Conservation (phyloP, 1,284 basidiomycete genomes). For the Trichosporon faecale region DNA sequence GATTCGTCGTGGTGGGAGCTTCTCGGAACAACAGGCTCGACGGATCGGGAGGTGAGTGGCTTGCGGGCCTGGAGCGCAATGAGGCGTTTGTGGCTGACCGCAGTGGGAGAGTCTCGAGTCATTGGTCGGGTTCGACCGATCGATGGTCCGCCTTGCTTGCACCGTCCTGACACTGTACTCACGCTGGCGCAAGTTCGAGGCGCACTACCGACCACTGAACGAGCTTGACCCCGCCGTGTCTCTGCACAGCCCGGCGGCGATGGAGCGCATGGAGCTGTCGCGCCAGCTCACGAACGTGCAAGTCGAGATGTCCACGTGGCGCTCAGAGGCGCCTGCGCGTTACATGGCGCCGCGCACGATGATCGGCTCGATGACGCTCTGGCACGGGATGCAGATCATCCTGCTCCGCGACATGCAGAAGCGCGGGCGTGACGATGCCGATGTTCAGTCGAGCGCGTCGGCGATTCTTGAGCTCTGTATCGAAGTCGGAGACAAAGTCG, state of each 20-base stretch:
- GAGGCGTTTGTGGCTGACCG: slow-evolving; percentile 14
- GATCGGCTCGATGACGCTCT: slow-evolving; percentile 38
- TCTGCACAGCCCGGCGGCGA: slow-evolving; percentile 21
- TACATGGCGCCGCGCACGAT: slow-evolving; percentile 30
- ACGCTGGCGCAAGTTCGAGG: slow-evolving; percentile 24
- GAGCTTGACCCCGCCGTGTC: slow-evolving; percentile 22
- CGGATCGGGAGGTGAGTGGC: slow-evolving; percentile 24
- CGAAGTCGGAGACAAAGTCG: slow-evolving; percentile 43
- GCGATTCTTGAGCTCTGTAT: slow-evolving; percentile 37
- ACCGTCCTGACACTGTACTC: slow-evolving; percentile 19
- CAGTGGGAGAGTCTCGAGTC: slow-evolving; percentile 37
- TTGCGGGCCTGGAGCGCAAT: not conserved
- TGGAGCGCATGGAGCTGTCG: slow-evolving; percentile 22
- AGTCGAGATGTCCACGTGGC: slow-evolving; percentile 26
- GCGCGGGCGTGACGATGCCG: slow-evolving; percentile 26
- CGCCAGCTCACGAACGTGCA: slow-evolving; percentile 22
- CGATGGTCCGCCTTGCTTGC: slow-evolving; percentile 27
- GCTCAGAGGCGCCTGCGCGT: slow-evolving; percentile 22
- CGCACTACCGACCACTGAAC: slow-evolving; percentile 24
- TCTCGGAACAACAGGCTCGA: slow-evolving; percentile 23
- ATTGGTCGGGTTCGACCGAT: slow-evolving; percentile 34
- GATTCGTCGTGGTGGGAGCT: slow-evolving; percentile 37
- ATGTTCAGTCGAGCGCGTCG: slow-evolving; percentile 33
- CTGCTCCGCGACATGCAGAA: slow-evolving; percentile 34
- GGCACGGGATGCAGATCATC: slow-evolving; percentile 40